Evolutionary conservation across 176 grass and related monocot species (phyloP).

Genomic region (Puya raimondii): DNA sequence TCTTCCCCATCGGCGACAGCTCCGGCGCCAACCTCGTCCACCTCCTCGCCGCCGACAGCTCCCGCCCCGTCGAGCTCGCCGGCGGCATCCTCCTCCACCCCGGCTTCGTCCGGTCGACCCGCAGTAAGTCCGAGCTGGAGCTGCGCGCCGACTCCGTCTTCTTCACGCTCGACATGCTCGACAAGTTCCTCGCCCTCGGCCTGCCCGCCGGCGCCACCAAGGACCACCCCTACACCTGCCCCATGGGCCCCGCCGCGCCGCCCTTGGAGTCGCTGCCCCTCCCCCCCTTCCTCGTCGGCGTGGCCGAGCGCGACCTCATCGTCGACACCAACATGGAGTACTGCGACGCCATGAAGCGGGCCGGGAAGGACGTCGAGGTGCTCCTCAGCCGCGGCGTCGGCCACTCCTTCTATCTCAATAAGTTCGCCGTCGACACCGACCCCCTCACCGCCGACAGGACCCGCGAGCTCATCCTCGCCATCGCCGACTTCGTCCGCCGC

Average conservation of each 20-base stretch:
- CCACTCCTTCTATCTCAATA: conserved; percentile 94
- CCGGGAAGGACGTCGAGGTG: conserved; percentile 71
- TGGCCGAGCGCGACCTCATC: conserved; percentile 64
- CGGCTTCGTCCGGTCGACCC: conserved; percentile 54
- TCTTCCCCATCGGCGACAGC: conserved; percentile 85
- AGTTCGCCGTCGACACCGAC: conserved; percentile 77
- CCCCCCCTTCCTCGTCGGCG: conserved; percentile 55
- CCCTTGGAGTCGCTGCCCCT: conserved; percentile 46
- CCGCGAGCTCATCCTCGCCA: conserved; percentile 50
- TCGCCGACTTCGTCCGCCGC: conserved; percentile 49
- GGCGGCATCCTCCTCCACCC: conserved; percentile 74
- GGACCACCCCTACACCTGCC: conserved; percentile 76
- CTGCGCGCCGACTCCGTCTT: conserved; percentile 40
- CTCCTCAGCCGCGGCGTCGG: conserved; percentile 52
- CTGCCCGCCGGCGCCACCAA: conserved; percentile 64
- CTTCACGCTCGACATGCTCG: conserved; percentile 81
- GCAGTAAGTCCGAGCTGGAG: conserved; percentile 74
- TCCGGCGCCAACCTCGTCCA: conserved; percentile 80
- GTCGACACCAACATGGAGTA: conserved; percentile 80
- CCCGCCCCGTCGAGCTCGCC: conserved; percentile 44
- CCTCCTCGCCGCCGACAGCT: conserved; percentile 27
- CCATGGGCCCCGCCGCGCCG: conserved; percentile 53
- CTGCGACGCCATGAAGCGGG: conserved; percentile 42
- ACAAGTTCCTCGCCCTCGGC: conserved; percentile 50
- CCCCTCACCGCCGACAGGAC: conserved; percentile 42